Evolutionary conservation across 2,329 filamentous ascomycete genomes (phyloP), one percentile per base, ranked within the genome.

Genomic region (Fusarium sp.): DNA sequence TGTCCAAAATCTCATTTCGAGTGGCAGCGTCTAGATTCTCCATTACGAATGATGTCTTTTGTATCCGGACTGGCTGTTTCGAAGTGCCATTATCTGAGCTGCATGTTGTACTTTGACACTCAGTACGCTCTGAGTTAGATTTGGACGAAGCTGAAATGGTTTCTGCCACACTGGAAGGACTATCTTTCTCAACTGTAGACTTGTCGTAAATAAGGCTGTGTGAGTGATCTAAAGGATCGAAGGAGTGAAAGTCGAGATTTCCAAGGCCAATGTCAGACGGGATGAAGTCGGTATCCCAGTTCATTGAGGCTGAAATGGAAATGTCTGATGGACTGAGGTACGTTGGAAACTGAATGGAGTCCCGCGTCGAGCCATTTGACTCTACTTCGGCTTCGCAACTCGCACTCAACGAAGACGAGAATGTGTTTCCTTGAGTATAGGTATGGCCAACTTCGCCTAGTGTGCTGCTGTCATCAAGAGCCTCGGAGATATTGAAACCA

Each of bases 31-130:
- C 51, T 39, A 54, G 32, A 54, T 54, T 54, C 51, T 54, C 41
- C 51, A 54, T 54, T 10, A 54, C 51, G 51, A 54, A 54, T 47
- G 51, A 47, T 11, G 51, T 54, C 51, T n/a, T 54, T 47, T 39
- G 41, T 40, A 39, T 24, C 41, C 32, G 32, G 41, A 11, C 41
- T 47, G 51, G 41, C 24, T 30, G 22, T 54, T 47, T 39, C 24
- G 51, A 54, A 47, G 32, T 39, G 51, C 32, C 19, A 32, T 24
- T 47, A 17, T 54, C 51, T 32, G 51, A 47, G 41, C 41, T 39
- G 41, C 24, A 54, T 54, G 41, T 19, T 54, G 30, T 47, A 47
- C 41, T 54, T 39, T 39, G 51, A 54, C 41, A 24, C 41, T 47
- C 51, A 54, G 45, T 35, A 35, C 30, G 30, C 45, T 48, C 45